A percentile compares a stretch with the other conserved stretches of the same genome.
Evolutionary conservation across 75 land plant species (phyloP).

Genomic region (Ceratopteris richardii): DNA sequence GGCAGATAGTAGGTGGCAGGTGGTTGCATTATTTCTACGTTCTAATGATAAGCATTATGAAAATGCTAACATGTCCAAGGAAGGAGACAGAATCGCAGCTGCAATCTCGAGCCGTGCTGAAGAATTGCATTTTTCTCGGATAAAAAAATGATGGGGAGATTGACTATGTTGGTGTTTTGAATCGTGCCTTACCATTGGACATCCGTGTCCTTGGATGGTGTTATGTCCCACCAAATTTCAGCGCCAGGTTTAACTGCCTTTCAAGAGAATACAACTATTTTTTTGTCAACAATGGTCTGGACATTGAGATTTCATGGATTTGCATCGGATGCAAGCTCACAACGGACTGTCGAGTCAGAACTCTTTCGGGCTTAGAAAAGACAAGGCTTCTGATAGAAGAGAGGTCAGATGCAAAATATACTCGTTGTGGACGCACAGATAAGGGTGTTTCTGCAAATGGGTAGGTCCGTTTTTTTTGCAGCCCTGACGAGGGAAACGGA

Average conservation of each 20-base stretch:
- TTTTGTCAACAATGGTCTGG: slow-evolving; percentile 59
- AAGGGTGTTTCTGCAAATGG: no score
- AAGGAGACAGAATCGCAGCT: slow-evolving; percentile 20
- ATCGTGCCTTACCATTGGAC: slow-evolving; percentile 76
- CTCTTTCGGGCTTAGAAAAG: no score
- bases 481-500: no score
- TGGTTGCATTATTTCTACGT: slow-evolving; percentile 63
- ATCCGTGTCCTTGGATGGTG: slow-evolving; percentile 89
- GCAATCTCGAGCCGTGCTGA: slow-evolving; percentile 25
- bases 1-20: no score
- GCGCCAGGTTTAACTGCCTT: slow-evolving; percentile 90
- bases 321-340: no score
- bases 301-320: slow-evolving; percentile 69
- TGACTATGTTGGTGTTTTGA: slow-evolving; percentile 78
- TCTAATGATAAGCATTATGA: slow-evolving; percentile 38
- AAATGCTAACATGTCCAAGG: background rate
- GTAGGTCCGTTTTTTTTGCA: no score
- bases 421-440: no score
- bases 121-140: slow-evolving; percentile 13
- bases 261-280: slow-evolving; percentile 80
- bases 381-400: no score
- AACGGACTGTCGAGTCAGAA: no score
- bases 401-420: no score
- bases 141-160: slow-evolving; percentile 53
- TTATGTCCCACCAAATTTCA: slow-evolving; percentile 58